Percentiles rank a stretch among this genome's conserved stretches.
Evolutionary conservation across 352 stramenopile genomes (phyloP).

Genomic region (Phytophthora podocarpi): DNA sequence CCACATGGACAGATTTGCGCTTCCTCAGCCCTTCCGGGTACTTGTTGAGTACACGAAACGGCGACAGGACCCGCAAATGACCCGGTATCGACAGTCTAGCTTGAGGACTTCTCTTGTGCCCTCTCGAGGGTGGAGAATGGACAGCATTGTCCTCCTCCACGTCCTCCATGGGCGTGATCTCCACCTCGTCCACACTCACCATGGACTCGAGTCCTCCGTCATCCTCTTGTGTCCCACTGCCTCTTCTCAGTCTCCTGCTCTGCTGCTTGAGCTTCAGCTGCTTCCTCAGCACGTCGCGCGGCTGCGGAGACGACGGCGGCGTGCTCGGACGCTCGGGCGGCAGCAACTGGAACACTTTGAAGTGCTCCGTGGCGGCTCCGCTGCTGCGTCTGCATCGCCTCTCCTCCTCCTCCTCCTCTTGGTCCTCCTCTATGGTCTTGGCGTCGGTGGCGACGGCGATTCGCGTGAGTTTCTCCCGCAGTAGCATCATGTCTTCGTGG

Average conservation of each 20-base stretch:
- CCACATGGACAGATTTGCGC: constrained; percentile 74
- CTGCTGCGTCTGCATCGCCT: constrained; percentile 6
- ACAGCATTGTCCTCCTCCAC: constrained; percentile 33
- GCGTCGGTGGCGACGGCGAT: constrained; percentile 51
- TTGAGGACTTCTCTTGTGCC: constrained; percentile 22
- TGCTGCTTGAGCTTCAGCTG: constrained; percentile 66
- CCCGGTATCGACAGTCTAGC: constrained; percentile 59
- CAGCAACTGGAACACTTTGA: constrained; percentile 55
- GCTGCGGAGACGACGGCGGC: constrained; percentile 80
- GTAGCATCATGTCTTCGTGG: constrained; percentile 67
- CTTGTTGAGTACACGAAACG: constrained; percentile 66
- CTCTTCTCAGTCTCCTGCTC: constrained; percentile 1
- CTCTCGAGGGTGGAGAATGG: constrained; percentile 9
- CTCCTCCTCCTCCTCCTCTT: constrained; percentile 12
- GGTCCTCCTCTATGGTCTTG: constrained; percentile 6
- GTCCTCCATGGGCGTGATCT: constrained; percentile 55
- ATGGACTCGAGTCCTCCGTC: constrained; percentile 19
- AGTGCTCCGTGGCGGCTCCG: constrained; percentile 25
- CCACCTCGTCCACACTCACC: constrained; percentile 67
- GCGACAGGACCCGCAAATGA: constrained; percentile 55
- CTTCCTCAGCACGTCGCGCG: constrained; percentile 71
- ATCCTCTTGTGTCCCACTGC: constrained; percentile 10
- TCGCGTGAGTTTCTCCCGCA: constrained; percentile 76
- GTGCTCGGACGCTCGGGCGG: constrained; percentile 59
- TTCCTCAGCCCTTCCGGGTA: constrained; percentile 77